A percentile compares a stretch with the other conserved stretches of the same genome.
Evolutionary conservation across 176 grass and related monocot species (phyloP).

Genomic region (Saccharum spontaneum): DNA sequence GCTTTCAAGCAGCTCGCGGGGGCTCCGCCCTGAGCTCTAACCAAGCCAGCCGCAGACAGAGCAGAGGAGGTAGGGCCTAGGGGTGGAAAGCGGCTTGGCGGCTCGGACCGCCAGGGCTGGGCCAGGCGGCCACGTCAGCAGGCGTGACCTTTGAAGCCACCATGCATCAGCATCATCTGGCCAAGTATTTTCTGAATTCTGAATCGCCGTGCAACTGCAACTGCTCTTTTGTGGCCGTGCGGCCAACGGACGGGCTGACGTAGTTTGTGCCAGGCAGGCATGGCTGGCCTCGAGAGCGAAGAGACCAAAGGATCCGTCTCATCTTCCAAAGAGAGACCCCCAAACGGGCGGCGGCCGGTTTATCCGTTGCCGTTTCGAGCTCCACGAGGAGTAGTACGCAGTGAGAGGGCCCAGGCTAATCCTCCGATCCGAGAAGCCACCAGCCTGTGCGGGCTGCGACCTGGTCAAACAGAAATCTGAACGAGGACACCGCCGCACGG

Average conservation of each 20-base stretch:
- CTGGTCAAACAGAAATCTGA: background rate
- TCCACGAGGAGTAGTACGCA: background rate
- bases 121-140: background rate
- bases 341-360: background rate
- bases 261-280: background rate
- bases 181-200: background rate
- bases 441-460: too few relatives aligned
- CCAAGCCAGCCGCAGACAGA: background rate
- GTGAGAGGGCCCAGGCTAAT: background rate
- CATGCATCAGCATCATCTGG: background rate
- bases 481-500: constrained; percentile 6
- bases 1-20: background rate
- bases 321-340: background rate
- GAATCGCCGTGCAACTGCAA: background rate
- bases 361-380: background rate
- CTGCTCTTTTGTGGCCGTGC: background rate
- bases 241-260: too few relatives aligned
- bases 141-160: background rate
- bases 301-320: constrained; percentile 8
- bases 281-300: background rate
- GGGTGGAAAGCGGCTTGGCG: background rate
- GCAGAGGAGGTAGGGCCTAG: too few relatives aligned
- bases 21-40: constrained; percentile 5
- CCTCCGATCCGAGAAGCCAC: too few relatives aligned
- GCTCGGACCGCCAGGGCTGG: background rate